Conservation (phyloP, 768 basidiomycete species). For the Lactarius vividus region DNA sequence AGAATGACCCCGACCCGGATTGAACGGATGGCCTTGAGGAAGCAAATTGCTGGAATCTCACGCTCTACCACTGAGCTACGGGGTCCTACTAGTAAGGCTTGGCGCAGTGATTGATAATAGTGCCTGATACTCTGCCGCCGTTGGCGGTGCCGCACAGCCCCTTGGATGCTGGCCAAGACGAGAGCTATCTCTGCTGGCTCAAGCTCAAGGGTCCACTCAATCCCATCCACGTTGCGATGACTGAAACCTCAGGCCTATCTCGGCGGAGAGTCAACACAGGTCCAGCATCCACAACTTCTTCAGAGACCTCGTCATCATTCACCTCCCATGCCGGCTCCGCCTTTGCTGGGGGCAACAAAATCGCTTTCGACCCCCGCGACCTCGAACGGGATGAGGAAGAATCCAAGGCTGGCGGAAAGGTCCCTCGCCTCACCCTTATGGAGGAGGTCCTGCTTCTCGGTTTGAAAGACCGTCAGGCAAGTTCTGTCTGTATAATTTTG, state of each 20-base stretch:
- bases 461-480: conserved; percentile 93
- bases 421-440: conserved; percentile 90
- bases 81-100: background rate
- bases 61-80: conserved; percentile 31
- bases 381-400: conserved; percentile 69
- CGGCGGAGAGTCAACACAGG: conserved; percentile 51
- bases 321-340: conserved; percentile 68
- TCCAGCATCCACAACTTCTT: conserved; percentile 38
- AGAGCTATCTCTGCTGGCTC: background rate
- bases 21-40: conserved; percentile 31
- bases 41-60: conserved; percentile 27
- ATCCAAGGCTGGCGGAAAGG: conserved; percentile 60
- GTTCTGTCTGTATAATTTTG: conserved; percentile 27
- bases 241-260: conserved; percentile 43
- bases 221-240: conserved; percentile 12
- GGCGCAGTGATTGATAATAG: background rate
- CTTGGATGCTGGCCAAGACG: background rate
- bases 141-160: conserved; percentile 1
- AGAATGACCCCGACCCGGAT: conserved; percentile 29
- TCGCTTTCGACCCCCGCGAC: conserved; percentile 94
- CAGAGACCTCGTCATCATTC: conserved; percentile 36
- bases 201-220: background rate
- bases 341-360: conserved; percentile 80
- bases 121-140: background rate
- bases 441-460: conserved; percentile 95